Evolutionary conservation across 352 stramenopile genomes (phyloP), one percentile per base, ranked within the genome.

Genomic region (Pythium rhizo-oryzae): DNA sequence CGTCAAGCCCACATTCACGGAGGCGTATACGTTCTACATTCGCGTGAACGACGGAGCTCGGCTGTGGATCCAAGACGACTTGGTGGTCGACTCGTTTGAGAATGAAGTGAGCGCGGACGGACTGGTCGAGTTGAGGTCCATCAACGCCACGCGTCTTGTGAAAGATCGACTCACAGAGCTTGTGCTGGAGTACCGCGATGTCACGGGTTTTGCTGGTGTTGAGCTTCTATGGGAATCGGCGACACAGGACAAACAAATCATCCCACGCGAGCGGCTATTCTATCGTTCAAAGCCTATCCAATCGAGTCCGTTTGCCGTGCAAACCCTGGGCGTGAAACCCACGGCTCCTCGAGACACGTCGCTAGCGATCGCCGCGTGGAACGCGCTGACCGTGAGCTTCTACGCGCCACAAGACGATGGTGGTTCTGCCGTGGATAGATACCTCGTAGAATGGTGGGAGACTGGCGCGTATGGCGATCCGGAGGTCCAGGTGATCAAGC

Each of bases 101-200:
- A 67, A 70, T 30, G 65, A 70, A n/a, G 72, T 75, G 19, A 39
- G 35, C 11, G 30, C 7, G 23, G 16, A 1, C n/a, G 39, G 21
- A 18, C 59, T 76, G 2, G 60, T 70, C 0, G 69, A 77, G 47
- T 49, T 74, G 21, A 16, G 28, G 6, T 60, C 71, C 0, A 12
- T 47, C 1, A 81, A 71, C 33, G 30, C 63, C 13, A 78, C 69
- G 1, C 1, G 2, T 11, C 46, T 81, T 0, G 60, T 65, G 24
- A 72, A 72, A 55, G 70, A 72, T 12, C 70, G 70, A 23, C 50
- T 76, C 7, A 72, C 70, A 5, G 50, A 70, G 43, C 50, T 76
- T 18, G 89, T 94, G 37, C 75, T 99, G 21, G 96, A 99, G 72
- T 99, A 97, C 72, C 83, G 94, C 15, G 93, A 99, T 58, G 96